Conservation (phyloP, 805 yeast species). For the Saturnispora dispora region DNA sequence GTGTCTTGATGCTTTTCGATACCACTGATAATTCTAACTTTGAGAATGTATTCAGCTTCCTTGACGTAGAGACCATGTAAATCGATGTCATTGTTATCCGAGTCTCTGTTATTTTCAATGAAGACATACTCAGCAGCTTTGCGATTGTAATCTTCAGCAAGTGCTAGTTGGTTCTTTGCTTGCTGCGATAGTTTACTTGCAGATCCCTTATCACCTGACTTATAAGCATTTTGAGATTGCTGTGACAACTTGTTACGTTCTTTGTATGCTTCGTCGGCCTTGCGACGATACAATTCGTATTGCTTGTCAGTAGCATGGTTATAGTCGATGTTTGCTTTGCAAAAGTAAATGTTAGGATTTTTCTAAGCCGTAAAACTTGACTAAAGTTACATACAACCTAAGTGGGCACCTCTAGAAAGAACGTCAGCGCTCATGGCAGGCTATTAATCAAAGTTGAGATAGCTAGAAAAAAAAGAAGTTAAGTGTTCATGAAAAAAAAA, state of each 20-base stretch:
- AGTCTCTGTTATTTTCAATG: slow-evolving; percentile 78
- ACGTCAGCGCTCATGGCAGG: slow-evolving; percentile 19
- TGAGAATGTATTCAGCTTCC: slow-evolving; percentile 76
- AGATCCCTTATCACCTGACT: slow-evolving; percentile 57
- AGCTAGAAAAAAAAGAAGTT: too few species aligned
- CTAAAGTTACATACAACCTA: slow-evolving; percentile 16
- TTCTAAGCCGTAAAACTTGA: neutral
- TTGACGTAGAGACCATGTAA: slow-evolving; percentile 85
- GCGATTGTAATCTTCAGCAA: slow-evolving; percentile 62
- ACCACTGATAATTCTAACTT: slow-evolving; percentile 62
- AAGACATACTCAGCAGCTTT: slow-evolving; percentile 90
- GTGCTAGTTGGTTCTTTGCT: slow-evolving; percentile 47
- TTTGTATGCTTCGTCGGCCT: slow-evolving; percentile 60
- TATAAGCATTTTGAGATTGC: slow-evolving; percentile 70
- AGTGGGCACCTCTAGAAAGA: slow-evolving; percentile 20
- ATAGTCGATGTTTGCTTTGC: slow-evolving; percentile 35
- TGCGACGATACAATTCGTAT: slow-evolving; percentile 52
- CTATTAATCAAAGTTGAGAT: neutral
- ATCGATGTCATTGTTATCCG: slow-evolving; percentile 81
- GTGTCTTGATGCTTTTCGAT: slow-evolving; percentile 48
- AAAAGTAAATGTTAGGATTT: neutral
- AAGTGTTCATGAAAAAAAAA: neutral
- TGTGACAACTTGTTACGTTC: slow-evolving; percentile 46
- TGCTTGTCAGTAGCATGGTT: slow-evolving; percentile 63
- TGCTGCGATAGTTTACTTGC: slow-evolving; percentile 69